Evolutionary conservation across 1,139 yeast species (phyloP).

Genomic region (Scheffersomyces cryptocercus): DNA sequence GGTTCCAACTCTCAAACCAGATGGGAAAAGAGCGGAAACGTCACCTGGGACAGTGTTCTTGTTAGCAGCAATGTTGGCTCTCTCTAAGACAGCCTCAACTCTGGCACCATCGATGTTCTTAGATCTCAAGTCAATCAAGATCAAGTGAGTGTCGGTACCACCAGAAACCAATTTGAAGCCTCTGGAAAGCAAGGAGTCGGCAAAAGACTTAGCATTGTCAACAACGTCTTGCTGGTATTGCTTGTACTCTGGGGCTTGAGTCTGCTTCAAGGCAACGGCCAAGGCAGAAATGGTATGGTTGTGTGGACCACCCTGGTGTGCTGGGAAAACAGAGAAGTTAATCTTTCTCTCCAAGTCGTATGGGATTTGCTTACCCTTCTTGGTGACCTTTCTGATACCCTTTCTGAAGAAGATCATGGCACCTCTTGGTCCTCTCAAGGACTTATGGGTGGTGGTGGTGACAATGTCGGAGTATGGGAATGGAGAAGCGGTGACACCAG

Average conservation of each 20-base stretch:
- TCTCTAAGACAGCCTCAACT: conserved; percentile 87
- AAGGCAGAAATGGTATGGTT: conserved; percentile 95
- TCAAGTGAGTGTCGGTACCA: conserved; percentile 95
- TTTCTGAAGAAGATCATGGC: conserved; percentile 97
- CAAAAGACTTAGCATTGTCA: conserved; percentile 77
- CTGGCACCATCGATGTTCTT: conserved; percentile 94
- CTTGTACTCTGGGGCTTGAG: conserved; percentile 80
- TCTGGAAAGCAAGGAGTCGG: conserved; percentile 60
- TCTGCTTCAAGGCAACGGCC: conserved; percentile 93
- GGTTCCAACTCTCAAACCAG: conserved; percentile 94
- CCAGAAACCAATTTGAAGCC: conserved; percentile 84
- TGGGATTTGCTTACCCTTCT: conserved; percentile 83
- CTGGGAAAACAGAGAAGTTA: conserved; percentile 97
- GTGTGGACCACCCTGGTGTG: conserved; percentile 99
- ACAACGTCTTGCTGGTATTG: conserved; percentile 83
- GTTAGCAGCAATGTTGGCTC: conserved; percentile 90
- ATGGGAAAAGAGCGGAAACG: conserved; percentile 90
- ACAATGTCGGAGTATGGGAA: conserved; percentile 94
- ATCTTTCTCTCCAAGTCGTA: conserved; percentile 89
- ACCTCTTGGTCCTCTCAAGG: conserved; percentile 98
- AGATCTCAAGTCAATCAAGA: conserved; percentile 80
- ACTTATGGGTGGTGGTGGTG: conserved; percentile 96
- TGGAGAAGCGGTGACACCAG: conserved; percentile 90
- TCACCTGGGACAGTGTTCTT: conserved; percentile 97
- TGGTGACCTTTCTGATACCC: conserved; percentile 81